Evolutionary conservation across 371 early-diverging fungal genomes (phyloP).

Genomic region (Mortierella sp.): DNA sequence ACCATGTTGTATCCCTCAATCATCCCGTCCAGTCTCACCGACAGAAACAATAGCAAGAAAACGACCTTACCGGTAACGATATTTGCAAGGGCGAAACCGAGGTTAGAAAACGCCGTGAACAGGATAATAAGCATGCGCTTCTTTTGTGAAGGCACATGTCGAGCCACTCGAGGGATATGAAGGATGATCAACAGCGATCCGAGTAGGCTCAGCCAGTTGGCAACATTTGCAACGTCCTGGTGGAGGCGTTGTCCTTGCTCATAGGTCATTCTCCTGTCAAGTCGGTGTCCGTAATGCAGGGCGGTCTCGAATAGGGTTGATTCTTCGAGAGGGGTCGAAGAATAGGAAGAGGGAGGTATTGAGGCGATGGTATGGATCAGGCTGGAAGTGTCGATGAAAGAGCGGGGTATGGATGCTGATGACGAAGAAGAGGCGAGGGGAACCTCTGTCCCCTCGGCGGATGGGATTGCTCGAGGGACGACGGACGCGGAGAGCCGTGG

Average conservation of each 20-base stretch:
- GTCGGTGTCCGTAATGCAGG: neutral
- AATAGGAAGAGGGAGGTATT: neutral
- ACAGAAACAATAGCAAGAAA: neutral
- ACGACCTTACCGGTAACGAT: conserved; percentile 31
- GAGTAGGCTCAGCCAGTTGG: conserved; percentile 42
- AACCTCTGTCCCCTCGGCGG: neutral
- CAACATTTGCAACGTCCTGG: neutral
- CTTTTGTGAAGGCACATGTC: conserved; percentile 33
- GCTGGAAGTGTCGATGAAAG: neutral
- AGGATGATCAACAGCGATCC: conserved; percentile 42
- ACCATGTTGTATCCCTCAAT: neutral
- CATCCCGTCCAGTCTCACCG: neutral
- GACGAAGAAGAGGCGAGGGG: neutral
- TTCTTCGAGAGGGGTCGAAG: neutral
- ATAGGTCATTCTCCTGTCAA: neutral
- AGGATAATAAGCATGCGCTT: conserved; percentile 45
- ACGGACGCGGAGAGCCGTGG: conserved; percentile 3
- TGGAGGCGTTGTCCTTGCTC: neutral
- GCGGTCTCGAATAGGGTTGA: neutral
- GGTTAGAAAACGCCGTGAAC: conserved; percentile 47
- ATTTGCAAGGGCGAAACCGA: conserved; percentile 43
- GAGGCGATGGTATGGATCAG: neutral
- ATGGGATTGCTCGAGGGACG: neutral
- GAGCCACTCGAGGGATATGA: conserved; percentile 26
- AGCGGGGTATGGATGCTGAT: neutral